These are phyloP conservation scores for Phytophthora tentaculata DNA, from an alignment of 352 stramenopile species.

Conservation along the genomic window DNA sequence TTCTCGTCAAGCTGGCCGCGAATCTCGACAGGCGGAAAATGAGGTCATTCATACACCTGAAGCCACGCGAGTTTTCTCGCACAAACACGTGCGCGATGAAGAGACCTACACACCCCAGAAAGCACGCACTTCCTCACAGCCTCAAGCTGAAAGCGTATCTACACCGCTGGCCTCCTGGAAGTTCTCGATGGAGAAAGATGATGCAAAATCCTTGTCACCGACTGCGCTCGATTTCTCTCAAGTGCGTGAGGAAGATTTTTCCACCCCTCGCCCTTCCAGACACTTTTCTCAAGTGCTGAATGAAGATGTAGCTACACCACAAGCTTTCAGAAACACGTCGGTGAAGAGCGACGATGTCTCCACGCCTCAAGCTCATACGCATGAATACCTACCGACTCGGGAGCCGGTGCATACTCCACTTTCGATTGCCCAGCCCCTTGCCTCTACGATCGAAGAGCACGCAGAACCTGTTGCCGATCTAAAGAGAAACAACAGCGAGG, in stretches of 20 bases:
- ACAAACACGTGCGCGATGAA: slow-evolving; percentile 3
- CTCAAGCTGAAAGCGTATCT: neutral
- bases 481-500: slow-evolving; percentile 26
- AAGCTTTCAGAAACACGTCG: neutral
- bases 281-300: neutral
- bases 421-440: slow-evolving; percentile 2
- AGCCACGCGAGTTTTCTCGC: slow-evolving; percentile 1
- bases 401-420: neutral
- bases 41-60: slow-evolving; percentile 7
- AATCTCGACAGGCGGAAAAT: slow-evolving; percentile 3
- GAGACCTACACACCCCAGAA: neutral
- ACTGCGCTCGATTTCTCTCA: slow-evolving; percentile 4
- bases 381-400: neutral
- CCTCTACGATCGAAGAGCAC: neutral
- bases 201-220: slow-evolving; percentile 5
- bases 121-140: neutral
- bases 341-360: slow-evolving; percentile 1
- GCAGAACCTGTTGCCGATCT: neutral
- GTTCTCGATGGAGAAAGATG: slow-evolving; percentile 9
- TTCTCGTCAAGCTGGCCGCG: slow-evolving; percentile 1
- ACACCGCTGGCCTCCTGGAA: slow-evolving; percentile 2
- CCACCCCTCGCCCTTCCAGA: slow-evolving; percentile 4
- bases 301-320: slow-evolving; percentile 2
- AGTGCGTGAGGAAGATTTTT: neutral
- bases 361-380: slow-evolving; percentile 1